These are phyloP conservation scores for Platanus orientalis DNA, from an alignment of 164 flowering plant species.

Conservation along the genomic window DNA sequence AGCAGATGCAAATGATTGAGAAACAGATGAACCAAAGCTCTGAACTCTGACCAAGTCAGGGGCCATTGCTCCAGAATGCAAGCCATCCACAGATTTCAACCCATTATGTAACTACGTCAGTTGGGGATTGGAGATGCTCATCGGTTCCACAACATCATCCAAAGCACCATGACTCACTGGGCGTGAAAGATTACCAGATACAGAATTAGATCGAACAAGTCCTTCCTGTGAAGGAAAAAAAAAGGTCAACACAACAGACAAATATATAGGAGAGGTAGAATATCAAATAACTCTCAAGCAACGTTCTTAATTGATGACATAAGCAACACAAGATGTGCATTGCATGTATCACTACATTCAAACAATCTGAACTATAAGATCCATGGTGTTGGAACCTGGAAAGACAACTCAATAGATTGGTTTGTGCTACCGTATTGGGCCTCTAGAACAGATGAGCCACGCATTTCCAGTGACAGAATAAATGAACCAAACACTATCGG, in stretches of 20 bases:
- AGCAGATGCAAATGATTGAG: slow-evolving; percentile 47
- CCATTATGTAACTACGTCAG: slow-evolving; percentile 26
- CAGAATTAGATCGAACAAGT: slow-evolving; percentile 38
- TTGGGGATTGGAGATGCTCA: slow-evolving; percentile 23
- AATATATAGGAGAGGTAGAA: not conserved
- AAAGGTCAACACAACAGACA: not conserved
- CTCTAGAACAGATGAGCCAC: no score
- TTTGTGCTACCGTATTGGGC: no score
- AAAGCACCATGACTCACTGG: slow-evolving; percentile 50
- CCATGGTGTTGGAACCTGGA: no score
- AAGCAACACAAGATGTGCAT: no score
- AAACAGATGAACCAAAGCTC: slow-evolving; percentile 28
- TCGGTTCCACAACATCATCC: slow-evolving; percentile 32
- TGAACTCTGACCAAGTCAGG: slow-evolving; percentile 37
- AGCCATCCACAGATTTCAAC: slow-evolving; percentile 30
- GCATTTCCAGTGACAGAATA: no score
- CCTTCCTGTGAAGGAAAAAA: slow-evolving; percentile 57
- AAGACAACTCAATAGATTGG: no score
- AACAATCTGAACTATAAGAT: no score
- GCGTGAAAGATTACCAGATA: slow-evolving; percentile 41
- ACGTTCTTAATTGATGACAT: no score
- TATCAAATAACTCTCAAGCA: not conserved
- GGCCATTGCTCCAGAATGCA: slow-evolving; percentile 30
- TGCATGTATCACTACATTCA: no score
- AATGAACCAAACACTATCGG: no score